Evolutionary conservation across 306 rosid genomes (phyloP).

Genomic region (Spatholobus suberectus): DNA sequence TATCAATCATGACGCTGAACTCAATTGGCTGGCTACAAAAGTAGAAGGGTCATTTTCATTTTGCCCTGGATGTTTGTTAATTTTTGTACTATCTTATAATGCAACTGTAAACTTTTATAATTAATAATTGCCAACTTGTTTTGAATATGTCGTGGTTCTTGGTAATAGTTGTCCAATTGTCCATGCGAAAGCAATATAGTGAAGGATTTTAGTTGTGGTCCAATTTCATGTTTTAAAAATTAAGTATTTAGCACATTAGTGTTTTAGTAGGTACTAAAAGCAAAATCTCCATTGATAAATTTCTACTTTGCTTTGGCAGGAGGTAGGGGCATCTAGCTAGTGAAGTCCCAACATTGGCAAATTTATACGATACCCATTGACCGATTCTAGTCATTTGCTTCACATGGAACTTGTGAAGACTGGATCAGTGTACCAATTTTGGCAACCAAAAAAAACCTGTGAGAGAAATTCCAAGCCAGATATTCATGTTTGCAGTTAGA

Average conservation of each 20-base stretch:
- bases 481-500: background rate
- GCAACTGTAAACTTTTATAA: background rate
- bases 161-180: background rate
- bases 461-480: background rate
- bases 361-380: background rate
- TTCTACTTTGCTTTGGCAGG: constrained; percentile 36
- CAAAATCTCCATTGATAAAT: constrained; percentile 4
- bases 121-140: background rate
- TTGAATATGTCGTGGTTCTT: background rate
- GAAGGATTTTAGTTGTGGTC: background rate
- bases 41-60: background rate
- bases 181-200: background rate
- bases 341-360: constrained; percentile 33
- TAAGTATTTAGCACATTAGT: background rate
- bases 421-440: constrained; percentile 8
- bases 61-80: background rate
- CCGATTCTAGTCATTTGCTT: constrained; percentile 24
- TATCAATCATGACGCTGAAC: background rate
- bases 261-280: background rate
- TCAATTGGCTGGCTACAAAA: background rate
- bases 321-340: constrained; percentile 5
- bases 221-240: background rate
- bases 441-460: constrained; percentile 1
- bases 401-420: constrained; percentile 15
- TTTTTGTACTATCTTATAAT: background rate